A percentile compares a stretch with the other conserved stretches of the same genome.
Evolutionary conservation across 495 filamentous ascomycete genomes (phyloP).

Genomic region (Aspergillus nanangensis): DNA sequence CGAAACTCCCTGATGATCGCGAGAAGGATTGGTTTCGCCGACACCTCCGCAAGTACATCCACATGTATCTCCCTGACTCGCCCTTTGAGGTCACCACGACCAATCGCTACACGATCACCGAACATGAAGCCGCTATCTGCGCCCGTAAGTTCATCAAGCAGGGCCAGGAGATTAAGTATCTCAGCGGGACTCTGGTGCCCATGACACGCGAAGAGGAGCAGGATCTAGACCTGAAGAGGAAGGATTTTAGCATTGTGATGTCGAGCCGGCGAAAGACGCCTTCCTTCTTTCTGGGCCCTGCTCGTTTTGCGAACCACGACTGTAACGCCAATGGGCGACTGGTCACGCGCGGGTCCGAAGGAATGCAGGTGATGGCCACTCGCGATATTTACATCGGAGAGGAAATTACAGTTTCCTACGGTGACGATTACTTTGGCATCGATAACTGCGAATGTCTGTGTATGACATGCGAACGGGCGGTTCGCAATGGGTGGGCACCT

Average conservation of each 20-base stretch:
- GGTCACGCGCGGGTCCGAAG: constrained; percentile 72
- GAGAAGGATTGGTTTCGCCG: constrained; percentile 84
- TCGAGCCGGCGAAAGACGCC: constrained; percentile 85
- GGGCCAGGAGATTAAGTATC: constrained; percentile 84
- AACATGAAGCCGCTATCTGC: constrained; percentile 83
- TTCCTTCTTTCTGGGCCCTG: constrained; percentile 88
- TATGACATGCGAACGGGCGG: constrained; percentile 71
- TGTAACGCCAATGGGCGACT: constrained; percentile 89
- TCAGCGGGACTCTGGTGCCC: constrained; percentile 81
- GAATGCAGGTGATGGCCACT: constrained; percentile 80
- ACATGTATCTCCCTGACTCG: constrained; percentile 87
- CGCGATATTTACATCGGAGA: constrained; percentile 81
- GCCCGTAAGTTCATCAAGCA: constrained; percentile 72
- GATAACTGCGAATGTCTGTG: constrained; percentile 96
- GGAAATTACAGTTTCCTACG: constrained; percentile 93
- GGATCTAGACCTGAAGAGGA: constrained; percentile 67
- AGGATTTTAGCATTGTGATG: constrained; percentile 95
- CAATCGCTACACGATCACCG: constrained; percentile 89
- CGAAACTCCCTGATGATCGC: constrained; percentile 61
- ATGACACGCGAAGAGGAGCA: constrained; percentile 89
- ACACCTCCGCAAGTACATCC: constrained; percentile 87
- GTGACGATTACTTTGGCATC: constrained; percentile 92
- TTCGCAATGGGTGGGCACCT: constrained; percentile 75
- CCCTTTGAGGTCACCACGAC: constrained; percentile 93
- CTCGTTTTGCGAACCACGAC: constrained; percentile 96